Percentiles rank a stretch among this genome's conserved stretches.
phyloP scores from a whole-genome alignment of 495 filamentous ascomycete genomes.

The Symbiotaphrina buchneri region DNA sequence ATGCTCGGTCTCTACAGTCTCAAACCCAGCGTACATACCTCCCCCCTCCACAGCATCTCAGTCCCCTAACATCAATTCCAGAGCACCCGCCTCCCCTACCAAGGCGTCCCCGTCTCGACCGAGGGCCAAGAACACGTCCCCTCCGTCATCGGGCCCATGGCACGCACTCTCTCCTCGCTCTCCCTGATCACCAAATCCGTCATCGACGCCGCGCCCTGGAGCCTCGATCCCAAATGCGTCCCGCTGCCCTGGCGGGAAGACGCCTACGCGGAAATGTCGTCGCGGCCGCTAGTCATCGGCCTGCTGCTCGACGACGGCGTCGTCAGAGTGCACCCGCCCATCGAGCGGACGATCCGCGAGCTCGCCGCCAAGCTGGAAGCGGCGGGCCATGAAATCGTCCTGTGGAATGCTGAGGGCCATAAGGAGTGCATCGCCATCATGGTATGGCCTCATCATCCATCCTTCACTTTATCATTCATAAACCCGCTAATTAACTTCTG shows the following conservation, averaged over 20 bases:
- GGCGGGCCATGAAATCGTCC: conserved; percentile 23
- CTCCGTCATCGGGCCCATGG: conserved; percentile 26
- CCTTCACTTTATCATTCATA: conserved; percentile 5
- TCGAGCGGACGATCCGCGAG: conserved; percentile 18
- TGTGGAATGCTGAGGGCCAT: conserved; percentile 22
- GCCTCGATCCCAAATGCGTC: conserved; percentile 21
- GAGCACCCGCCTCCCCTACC: conserved; percentile 23
- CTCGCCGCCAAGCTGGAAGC: conserved; percentile 13
- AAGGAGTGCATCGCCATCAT: conserved; percentile 15
- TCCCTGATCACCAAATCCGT: conserved; percentile 16
- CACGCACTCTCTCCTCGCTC: conserved; percentile 17
- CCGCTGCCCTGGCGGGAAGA: conserved; percentile 23
- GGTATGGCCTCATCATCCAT: conserved; percentile 9
- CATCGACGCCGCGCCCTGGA: conserved; percentile 18
- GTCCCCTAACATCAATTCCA: conserved; percentile 3
- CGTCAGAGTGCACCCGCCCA: conserved; percentile 24
- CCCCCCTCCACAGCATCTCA: conserved; percentile 4
- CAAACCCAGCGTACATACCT: conserved; percentile 19
- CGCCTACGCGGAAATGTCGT: conserved; percentile 17
- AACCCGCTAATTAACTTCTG: not conserved
- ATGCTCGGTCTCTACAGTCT: conserved; percentile 41
- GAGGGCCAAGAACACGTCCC: conserved; percentile 31
- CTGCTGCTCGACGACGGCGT: conserved; percentile 26
- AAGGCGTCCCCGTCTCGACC: conserved; percentile 22
- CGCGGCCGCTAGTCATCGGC: conserved; percentile 20